Evolutionary conservation across 1,139 yeast genomes (phyloP).

Genomic region (Trichomonascaceae sp.): DNA sequence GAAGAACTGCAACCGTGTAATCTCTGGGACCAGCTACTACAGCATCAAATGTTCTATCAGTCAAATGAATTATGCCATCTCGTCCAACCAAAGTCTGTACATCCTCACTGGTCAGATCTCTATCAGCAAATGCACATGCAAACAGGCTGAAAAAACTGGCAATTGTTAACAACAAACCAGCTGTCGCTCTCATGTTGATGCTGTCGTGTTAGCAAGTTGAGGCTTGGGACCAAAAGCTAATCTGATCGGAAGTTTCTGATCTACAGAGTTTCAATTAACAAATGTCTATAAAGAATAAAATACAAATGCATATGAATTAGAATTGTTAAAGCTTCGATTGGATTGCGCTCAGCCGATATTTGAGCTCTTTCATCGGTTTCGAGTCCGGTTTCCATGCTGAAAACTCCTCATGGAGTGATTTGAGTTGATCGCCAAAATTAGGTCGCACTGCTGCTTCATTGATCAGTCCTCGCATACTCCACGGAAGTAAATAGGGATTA

Average conservation of each 20-base stretch:
- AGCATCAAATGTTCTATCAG: conserved; percentile 54
- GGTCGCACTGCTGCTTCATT: conserved; percentile 42
- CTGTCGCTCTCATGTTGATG: background rate
- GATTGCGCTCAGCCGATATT: conserved; percentile 71
- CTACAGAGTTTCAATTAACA: background rate
- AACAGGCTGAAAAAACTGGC: background rate
- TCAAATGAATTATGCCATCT: conserved; percentile 43
- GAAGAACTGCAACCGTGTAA: conserved; percentile 54
- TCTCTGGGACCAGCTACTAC: conserved; percentile 66
- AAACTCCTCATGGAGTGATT: conserved; percentile 59
- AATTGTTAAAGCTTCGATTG: conserved; percentile 25
- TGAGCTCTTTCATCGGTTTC: conserved; percentile 72
- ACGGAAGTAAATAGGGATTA: conserved; percentile 83
- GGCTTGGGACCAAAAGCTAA: background rate
- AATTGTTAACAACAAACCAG: background rate
- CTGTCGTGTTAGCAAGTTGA: background rate
- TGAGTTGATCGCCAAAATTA: conserved; percentile 47
- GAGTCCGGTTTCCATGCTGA: conserved; percentile 83
- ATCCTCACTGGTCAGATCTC: background rate
- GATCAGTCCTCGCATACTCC: conserved; percentile 83
- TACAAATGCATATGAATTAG: background rate
- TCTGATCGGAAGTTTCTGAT: background rate
- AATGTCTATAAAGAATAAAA: background rate
- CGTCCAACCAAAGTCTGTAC: conserved; percentile 4
- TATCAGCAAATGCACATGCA: background rate